Percentiles rank a stretch among this genome's conserved stretches.
Evolutionary conservation across 2,329 filamentous ascomycete species (phyloP).

Genomic region (Coniochaeta sp.): DNA sequence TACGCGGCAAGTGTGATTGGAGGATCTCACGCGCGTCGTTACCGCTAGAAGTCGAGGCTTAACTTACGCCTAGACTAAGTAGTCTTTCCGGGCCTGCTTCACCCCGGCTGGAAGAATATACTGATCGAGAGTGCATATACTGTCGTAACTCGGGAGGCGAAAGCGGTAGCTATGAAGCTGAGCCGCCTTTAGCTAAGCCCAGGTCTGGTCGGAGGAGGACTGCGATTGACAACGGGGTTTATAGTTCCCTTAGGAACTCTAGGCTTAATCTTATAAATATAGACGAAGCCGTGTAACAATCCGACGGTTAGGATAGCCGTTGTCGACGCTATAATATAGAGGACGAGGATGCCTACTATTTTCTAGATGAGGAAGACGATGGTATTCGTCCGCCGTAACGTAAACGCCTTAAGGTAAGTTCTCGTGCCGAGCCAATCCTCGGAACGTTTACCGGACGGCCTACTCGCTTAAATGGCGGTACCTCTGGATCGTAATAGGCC

Average conservation of each 20-base stretch:
- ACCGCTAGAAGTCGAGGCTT: background rate
- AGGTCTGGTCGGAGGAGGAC: background rate
- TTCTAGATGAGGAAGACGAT: slow-evolving; percentile 5
- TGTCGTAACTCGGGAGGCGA: background rate
- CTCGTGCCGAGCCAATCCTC: too few species aligned
- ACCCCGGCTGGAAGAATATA: background rate
- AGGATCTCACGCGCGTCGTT: background rate
- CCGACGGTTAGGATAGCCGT: background rate
- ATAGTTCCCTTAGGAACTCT: background rate
- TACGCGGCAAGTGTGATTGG: background rate
- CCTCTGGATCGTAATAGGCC: slow-evolving; percentile 1
- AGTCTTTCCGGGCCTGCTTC: slow-evolving; percentile 1
- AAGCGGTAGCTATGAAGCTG: slow-evolving; percentile 1
- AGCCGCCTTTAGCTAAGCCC: background rate
- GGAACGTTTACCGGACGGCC: background rate
- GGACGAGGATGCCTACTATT: slow-evolving; percentile 3
- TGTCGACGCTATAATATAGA: background rate
- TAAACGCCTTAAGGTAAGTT: slow-evolving; percentile 3
- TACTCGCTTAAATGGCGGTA: background rate
- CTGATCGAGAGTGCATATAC: background rate
- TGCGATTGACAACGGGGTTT: background rate
- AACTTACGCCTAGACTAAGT: background rate
- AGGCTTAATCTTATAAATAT: background rate
- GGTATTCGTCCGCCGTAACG: slow-evolving; percentile 2
- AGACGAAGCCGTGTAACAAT: background rate